phyloP scores from a whole-genome alignment of 208 protist species.

The Trypanosoma melophagium region DNA sequence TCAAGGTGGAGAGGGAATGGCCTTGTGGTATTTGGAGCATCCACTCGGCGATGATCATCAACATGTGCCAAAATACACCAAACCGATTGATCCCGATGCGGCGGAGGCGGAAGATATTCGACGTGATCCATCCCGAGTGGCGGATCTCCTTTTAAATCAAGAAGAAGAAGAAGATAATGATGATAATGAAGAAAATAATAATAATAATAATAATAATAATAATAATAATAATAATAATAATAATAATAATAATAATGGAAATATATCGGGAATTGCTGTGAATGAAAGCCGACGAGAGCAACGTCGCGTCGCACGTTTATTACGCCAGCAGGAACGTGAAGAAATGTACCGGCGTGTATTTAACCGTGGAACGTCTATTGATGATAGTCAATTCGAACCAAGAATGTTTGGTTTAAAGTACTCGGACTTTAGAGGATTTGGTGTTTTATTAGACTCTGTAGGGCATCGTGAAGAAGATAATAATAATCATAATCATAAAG shows the following conservation, averaged over 20 bases:
- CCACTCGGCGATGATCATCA: constrained; percentile 83
- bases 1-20: constrained; percentile 80
- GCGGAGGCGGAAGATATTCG: constrained; percentile 43
- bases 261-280: constrained; percentile 29
- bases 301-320: no score
- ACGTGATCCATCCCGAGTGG: constrained; percentile 58
- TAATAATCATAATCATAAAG: constrained; percentile 11
- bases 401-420: constrained; percentile 79
- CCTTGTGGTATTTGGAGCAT: constrained; percentile 79
- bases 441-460: constrained; percentile 69
- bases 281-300: constrained; percentile 3
- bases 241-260: constrained; percentile 29
- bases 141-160: constrained; percentile 68
- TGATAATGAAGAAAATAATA: constrained; percentile 39
- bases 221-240: constrained; percentile 50
- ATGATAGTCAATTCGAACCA: constrained; percentile 51
- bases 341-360: constrained; percentile 66
- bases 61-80: constrained; percentile 79
- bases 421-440: constrained; percentile 77
- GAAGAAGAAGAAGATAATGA: constrained; percentile 43
- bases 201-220: constrained; percentile 49
- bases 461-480: constrained; percentile 38
- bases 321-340: constrained; percentile 41
- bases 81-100: constrained; percentile 53
- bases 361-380: constrained; percentile 62